Conservation (phyloP, 129 eudicot genomes). For the Flaveria sonorensis region DNA sequence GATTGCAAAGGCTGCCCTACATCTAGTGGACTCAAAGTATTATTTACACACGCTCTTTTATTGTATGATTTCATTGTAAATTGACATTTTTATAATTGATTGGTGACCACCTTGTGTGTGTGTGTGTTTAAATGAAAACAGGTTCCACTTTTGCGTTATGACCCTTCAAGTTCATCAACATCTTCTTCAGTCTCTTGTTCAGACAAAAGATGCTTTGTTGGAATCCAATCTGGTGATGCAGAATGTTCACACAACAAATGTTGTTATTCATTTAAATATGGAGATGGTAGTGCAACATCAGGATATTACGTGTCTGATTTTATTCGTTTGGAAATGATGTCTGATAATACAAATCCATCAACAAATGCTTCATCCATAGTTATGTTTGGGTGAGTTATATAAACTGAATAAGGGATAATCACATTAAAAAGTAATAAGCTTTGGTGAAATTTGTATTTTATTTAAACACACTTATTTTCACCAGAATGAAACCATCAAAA, state of each 20-base stretch:
- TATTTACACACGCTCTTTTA: neutral
- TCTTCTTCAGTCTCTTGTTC: constrained; percentile 62
- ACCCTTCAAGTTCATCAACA: constrained; percentile 68
- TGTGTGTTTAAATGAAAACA: constrained; percentile 24
- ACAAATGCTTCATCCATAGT: constrained; percentile 66
- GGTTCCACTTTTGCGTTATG: constrained; percentile 64
- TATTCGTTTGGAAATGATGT: constrained; percentile 65
- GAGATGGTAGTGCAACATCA: constrained; percentile 88
- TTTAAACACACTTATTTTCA: neutral
- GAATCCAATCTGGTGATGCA: constrained; percentile 51
- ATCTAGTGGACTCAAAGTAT: constrained; percentile 88
- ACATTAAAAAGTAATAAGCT: neutral
- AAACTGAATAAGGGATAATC: neutral
- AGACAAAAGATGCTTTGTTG: constrained; percentile 67
- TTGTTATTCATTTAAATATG: constrained; percentile 76
- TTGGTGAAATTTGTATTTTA: neutral
- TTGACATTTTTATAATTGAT: constrained; percentile 5
- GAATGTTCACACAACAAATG: constrained; percentile 57
- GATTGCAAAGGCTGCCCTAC: constrained; percentile 89
- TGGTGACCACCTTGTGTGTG: neutral
- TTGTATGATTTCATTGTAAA: neutral
- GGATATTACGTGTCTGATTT: constrained; percentile 76
- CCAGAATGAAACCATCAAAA: neutral
- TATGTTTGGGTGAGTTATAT: constrained; percentile 74
- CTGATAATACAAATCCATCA: constrained; percentile 42